Evolutionary conservation across 2,329 filamentous ascomycete genomes (phyloP), one percentile per base, ranked within the genome.

Genomic region (Penicillium brasilianum): DNA sequence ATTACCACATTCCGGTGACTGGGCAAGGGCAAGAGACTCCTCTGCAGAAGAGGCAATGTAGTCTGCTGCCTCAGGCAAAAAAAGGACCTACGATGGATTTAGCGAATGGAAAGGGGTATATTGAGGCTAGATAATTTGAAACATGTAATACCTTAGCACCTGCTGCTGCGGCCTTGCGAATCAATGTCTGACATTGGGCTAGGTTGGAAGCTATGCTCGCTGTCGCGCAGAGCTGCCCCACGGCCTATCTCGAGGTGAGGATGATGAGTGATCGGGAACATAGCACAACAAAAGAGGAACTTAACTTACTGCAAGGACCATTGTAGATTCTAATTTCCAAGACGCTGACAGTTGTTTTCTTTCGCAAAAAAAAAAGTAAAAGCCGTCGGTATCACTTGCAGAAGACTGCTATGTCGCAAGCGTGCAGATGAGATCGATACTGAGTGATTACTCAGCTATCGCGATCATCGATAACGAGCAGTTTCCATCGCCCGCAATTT

Each of bases 11-110:
- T 83, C 74, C 41, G 89, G 85, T 2, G 92, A 84, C 60, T 84
- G 85, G 65, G 87, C 92, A 10, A 97, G 87, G 4, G 86, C 83
- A 9, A 93, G 78, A 0, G 89, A 90, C 69, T 93, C 88, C 11
- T 85, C 76, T 2, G 88, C 82, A 0, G 87, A 88, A 1, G 84
- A 82, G 20, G 87, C 90, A 70, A 97, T 93, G 81, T 97, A 97
- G 80, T 97, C 93, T 59, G 87, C 87, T 25, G 94, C 94, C 83
- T 97, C 94, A 13, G 94, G 94, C 56, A 97, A 88, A 80, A 98
- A 97, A 53, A 97, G 85, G 18, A 90, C 87, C 86, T 91, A 28
- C 9, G 4, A 37, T 37, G 7, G 30, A 28, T 11, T 58, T 41
- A 57, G 46, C 14, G 20, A 39, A 5, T 3, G 11, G 9, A 28